Base-by-base conservation (phyloP, 441 rosid genomes). In the Arabidopsis lyrata region DNA sequence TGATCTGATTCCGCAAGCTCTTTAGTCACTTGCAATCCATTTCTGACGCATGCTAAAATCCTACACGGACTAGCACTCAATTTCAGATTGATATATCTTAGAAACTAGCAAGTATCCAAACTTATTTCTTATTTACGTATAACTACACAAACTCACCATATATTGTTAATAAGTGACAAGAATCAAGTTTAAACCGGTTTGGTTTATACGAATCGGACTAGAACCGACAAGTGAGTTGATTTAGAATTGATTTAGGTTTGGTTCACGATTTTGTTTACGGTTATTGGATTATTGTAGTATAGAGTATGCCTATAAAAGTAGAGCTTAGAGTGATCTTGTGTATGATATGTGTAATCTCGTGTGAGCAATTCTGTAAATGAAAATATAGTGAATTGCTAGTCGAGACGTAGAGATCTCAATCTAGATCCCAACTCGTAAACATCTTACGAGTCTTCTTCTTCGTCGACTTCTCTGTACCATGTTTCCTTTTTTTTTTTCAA, bases 21-120 rank as follows among this genome's bases (percentile, higher is more conserved):
- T 2, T 39, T 18, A 16, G 42, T 68, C 72, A 39, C 62, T 67
- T 12, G 29, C 72, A 39, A 54, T 66, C 71, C 36, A 38, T 10
- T 53, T 66, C 38, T 24, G 36, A 49, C 63, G 72, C 63, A 55
- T 42, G 63, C 54, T 4, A 55, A 8, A 3, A 2, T 35, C 14
- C 47, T 65, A 50, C n/a, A 35, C 18, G 22, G 14, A 20, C 18
- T 12, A 41, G 29, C 41, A 54, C 72, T 67, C 39, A 15, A 29
- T 15, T 6, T 38, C 3, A 18, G 7, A 32, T 34, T 18, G n/a
- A n/a, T 15, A 10, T 20, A 38, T 38, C 61, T 38, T 50, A 5
- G 22, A 16, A 45, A 10, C 1, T 50, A 8, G 14, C 11, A 45
- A 10, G 1, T 3, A 29, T 16, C 41, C 6, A 32, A 64, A 64